phyloP scores from a whole-genome alignment of 1,284 basidiomycete species.

The Heliocybe sulcata region DNA sequence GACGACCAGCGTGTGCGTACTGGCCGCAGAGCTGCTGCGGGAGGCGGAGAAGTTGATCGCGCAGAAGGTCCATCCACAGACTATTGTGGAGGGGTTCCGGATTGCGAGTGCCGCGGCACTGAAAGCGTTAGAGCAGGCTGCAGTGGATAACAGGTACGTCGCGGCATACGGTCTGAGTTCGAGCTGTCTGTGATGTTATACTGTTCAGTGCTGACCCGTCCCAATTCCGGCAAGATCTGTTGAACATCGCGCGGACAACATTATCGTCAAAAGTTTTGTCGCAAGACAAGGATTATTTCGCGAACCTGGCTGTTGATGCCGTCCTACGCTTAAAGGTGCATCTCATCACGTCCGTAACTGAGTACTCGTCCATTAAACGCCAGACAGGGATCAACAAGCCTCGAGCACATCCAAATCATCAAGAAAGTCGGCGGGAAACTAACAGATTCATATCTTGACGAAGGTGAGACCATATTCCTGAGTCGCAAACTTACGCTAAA shows the following conservation, averaged over 20 bases:
- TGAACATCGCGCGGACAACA: constrained; percentile 97
- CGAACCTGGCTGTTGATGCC: constrained; percentile 96
- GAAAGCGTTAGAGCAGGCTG: constrained; percentile 75
- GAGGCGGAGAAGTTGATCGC: constrained; percentile 96
- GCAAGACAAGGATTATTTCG: constrained; percentile 98
- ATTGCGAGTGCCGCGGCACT: constrained; percentile 88
- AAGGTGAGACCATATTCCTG: constrained; percentile 49
- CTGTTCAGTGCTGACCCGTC: constrained; percentile 55
- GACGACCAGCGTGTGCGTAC: constrained; percentile 90
- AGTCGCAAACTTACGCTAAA: neutral
- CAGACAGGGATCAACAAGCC: constrained; percentile 81
- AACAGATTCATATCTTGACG: constrained; percentile 97
- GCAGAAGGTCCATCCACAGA: constrained; percentile 95
- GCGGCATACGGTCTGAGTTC: neutral
- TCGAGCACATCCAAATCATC: constrained; percentile 99
- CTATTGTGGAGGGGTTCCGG: constrained; percentile 97
- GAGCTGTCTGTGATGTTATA: neutral
- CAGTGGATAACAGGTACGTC: constrained; percentile 80
- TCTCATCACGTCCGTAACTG: neutral
- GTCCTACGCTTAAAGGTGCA: constrained; percentile 86
- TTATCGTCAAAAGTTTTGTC: constrained; percentile 94
- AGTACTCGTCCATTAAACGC: neutral
- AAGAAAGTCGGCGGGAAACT: constrained; percentile 99
- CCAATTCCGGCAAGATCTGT: constrained; percentile 82
- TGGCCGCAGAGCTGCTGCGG: constrained; percentile 87